Base-by-base conservation (phyloP, 2,329 filamentous ascomycete genomes). In the Xylaria sp. region DNA sequence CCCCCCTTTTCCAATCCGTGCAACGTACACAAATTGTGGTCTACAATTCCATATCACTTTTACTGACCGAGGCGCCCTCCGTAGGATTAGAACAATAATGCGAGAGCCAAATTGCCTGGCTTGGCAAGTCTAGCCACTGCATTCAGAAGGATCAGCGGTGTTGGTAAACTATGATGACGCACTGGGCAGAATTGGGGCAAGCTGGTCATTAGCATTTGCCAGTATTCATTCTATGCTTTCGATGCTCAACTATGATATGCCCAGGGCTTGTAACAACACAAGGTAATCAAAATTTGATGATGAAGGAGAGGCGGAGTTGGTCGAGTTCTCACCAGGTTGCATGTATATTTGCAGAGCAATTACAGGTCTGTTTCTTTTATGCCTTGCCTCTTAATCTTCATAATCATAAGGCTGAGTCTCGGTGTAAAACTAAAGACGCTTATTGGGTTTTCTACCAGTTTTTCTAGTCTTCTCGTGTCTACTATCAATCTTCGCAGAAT, bases 61-160 rank as follows among this genome's bases (percentile, higher is more conserved):
- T 70, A 69, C 75, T 77, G 69, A 77, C 74, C 72, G 69, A 65
- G 66, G 69, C 67, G 70, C 72, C 68, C 67, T 72, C 71, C 71
- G 71, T 66, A 77, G 76, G 76, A 75, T 73, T 77, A 76, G 74
- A 71, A 71, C 61, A 66, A 39, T 55, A 65, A 72, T 61, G 39
- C 68, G 33, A 64, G 29, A 49, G 62, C 69, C 59, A 71, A 68
- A 55, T 53, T 74, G 58, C 63, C 69, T 65, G 70, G 68, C 33
- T 42, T 76, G 31, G 62, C 64, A 63, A 66, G 53, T 61, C 56
- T 76, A 45, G 66, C 70, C 36, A 74, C 60, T 53, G 72, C 72
- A 55, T 72, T 75, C 20, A 63, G 71, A 50, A 71, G 71, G 64
- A 68, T 76, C 44, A 74, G 71, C 61, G 74, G 72, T 50, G 63